These are phyloP conservation scores for Talaromyces piceae DNA, from an alignment of 2,329 filamentous ascomycete species.

Conservation along the genomic window DNA sequence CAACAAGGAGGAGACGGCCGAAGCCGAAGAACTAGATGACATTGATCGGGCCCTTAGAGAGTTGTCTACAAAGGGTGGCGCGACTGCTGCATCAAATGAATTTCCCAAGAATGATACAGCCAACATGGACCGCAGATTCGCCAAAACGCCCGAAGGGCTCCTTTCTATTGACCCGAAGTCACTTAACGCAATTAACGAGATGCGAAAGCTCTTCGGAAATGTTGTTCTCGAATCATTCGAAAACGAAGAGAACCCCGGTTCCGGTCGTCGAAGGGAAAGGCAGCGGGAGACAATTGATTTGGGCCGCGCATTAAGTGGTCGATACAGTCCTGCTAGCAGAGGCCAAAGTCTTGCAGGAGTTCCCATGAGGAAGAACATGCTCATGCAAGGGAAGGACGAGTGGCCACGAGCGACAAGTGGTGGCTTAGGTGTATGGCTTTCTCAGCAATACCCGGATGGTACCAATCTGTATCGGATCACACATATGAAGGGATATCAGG, in stretches of 20 bases:
- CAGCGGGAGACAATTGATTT: conserved; percentile 42
- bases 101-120: neutral
- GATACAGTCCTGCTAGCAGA: conserved; percentile 47
- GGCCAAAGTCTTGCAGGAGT: conserved; percentile 62
- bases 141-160: conserved; percentile 42
- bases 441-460: conserved; percentile 49
- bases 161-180: conserved; percentile 61
- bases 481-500: conserved; percentile 67
- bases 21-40: conserved; percentile 47
- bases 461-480: conserved; percentile 68
- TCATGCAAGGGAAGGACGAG: conserved; percentile 77
- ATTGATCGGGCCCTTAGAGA: conserved; percentile 59
- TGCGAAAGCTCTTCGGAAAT: conserved; percentile 67
- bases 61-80: conserved; percentile 42
- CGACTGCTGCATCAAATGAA: conserved; percentile 22
- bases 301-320: conserved; percentile 49
- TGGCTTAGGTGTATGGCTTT: conserved; percentile 73
- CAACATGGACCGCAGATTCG: conserved; percentile 15
- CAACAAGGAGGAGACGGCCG: conserved; percentile 16
- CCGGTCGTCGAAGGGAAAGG: conserved; percentile 50
- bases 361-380: conserved; percentile 68
- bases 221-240: conserved; percentile 55
- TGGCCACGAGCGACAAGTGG: conserved; percentile 76
- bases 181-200: conserved; percentile 83
- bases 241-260: conserved; percentile 33